Percentiles rank a stretch among this genome's conserved stretches.
Conservation (phyloP, 305 asterid species). For the Ilex paraguariensis region DNA sequence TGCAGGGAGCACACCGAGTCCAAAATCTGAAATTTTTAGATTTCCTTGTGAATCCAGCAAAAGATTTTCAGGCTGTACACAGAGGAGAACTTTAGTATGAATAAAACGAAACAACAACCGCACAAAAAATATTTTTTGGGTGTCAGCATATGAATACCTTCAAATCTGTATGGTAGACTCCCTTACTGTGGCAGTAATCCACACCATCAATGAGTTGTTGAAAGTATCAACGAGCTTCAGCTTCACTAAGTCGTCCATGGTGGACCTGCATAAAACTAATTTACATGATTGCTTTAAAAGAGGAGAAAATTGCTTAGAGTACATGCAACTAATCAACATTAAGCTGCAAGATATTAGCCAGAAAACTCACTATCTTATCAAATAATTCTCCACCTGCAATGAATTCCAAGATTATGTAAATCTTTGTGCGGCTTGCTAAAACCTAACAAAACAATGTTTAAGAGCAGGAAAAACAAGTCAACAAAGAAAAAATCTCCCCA, state of each 20-base stretch:
- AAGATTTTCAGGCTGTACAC: slow-evolving; percentile 68
- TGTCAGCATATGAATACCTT: too few species aligned
- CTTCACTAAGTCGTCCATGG: slow-evolving; percentile 93
- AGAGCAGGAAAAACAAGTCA: slow-evolving; percentile 9
- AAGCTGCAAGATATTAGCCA: slow-evolving; percentile 9
- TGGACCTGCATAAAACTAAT: slow-evolving; percentile 50
- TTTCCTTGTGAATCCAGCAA: slow-evolving; percentile 14
- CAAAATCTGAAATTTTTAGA: slow-evolving; percentile 93
- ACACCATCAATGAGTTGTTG: slow-evolving; percentile 98
- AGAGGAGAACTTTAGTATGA: slow-evolving; percentile 9
- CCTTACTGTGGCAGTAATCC: slow-evolving; percentile 92
- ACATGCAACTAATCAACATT: not conserved
- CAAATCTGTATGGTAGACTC: slow-evolving; percentile 39
- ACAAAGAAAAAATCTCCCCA: not conserved
- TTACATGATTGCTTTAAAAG: not conserved
- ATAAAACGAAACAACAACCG: too few species aligned
- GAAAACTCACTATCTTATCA: slow-evolving; percentile 83
- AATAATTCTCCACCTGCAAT: slow-evolving; percentile 98
- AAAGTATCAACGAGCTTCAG: slow-evolving; percentile 89
- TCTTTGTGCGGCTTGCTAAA: slow-evolving; percentile 93
- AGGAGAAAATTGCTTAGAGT: not conserved
- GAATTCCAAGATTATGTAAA: slow-evolving; percentile 93
- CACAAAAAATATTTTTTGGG: slow-evolving; percentile 8
- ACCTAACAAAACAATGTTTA: slow-evolving; percentile 45
- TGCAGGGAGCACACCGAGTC: slow-evolving; percentile 90